Base-by-base conservation (phyloP, 2,329 filamentous ascomycete genomes). In the Cercospora sp. region DNA sequence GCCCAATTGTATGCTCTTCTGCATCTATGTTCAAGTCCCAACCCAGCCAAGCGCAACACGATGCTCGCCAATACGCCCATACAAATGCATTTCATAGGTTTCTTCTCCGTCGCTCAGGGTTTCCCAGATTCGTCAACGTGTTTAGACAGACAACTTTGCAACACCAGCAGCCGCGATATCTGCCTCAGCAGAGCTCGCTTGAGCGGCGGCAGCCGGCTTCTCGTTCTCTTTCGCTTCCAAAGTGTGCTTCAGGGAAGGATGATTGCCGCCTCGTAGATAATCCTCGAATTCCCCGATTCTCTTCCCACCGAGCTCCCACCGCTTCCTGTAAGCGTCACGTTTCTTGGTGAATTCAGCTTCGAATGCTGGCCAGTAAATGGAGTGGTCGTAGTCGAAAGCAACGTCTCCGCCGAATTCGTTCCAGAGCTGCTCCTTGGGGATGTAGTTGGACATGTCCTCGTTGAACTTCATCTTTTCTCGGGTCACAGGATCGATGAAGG, bases 381-480 rank as follows among this genome's bases (percentile, higher is more conserved):
- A 82, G 81, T 99, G 95, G 76, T 97, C 91, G 79, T 99, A 99
- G 75, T 93, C 90, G 78, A 99, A 98, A 68, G 94, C 87, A 69
- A 97, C 87, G 60, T 92, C 87, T 67, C 95, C 94, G 59, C 90
- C 89, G 75, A 91, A 89, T 66, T 89, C 85, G 75, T 89, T 90
- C 89, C 93, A 91, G 63, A 99, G 87, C 79, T 98, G 94, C 75
- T 90, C 85, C 7, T 89, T 81, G 5, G 93, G 93, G 20, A 99
- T 90, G 78, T 93, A 93, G 73, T 91, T 84, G 73, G 86, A 86
- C 83, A 97, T 89, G 77, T 96, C 91, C 79, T 97, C 93, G 84
- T 98, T 97, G 86, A 97, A 97, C 83, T 95, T 96, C 83, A 99
- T 89, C 85, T 99, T 99, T 77, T 95, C 89, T 67, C 91, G 89